Base-by-base conservation (phyloP, 768 basidiomycete genomes). In the Russula dissimulans region DNA sequence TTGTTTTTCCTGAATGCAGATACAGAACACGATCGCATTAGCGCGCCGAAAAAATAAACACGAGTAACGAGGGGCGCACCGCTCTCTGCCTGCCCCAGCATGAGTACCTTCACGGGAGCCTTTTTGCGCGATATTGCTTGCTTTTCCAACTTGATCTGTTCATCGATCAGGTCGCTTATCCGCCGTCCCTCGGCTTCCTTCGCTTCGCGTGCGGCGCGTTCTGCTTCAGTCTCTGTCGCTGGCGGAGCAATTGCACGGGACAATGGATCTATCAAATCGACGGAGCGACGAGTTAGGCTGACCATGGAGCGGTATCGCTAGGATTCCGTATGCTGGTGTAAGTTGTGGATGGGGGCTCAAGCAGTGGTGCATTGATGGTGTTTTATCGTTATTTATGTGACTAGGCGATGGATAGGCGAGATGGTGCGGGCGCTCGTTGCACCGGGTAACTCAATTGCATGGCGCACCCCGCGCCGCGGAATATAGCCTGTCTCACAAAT, bases 151-250 rank as follows among this genome's bases (percentile, higher is more conserved):
- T 61, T 68, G 47, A 70, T 38, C 56, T 61, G 55, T 42, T 66
- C 67, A 29, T 70, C 69, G 48, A 70, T 70, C 18, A 29, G 58
- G 12, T 70, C 66, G 34, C 66, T 69, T 42, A 65, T 60, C n/a
- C 61, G 62, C 14, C 60, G 57, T 2, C 67, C 69, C 31, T 69
- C 69, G 1, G 41, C 38, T 45, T 70, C 69, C 36, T 44, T 50
- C n/a, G 49, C 42, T 38, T 69, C 41, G 12, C 69, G 69, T 31
- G 42, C 4, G 6, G 54, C 59, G 11, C 69, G 63, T 45, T 67
- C 54, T 18, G 65, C 54, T 18, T 69, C 49, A 10, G 69, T 69
- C 59, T 61, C 60, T 7, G 15, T 12, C 5, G 18, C 7, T 0
- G 60, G 60, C 1, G 55, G 60, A 1, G 44, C 38, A 32, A 61